phyloP scores from a whole-genome alignment of 78 protist genomes.

The Diacronema lutheri region DNA sequence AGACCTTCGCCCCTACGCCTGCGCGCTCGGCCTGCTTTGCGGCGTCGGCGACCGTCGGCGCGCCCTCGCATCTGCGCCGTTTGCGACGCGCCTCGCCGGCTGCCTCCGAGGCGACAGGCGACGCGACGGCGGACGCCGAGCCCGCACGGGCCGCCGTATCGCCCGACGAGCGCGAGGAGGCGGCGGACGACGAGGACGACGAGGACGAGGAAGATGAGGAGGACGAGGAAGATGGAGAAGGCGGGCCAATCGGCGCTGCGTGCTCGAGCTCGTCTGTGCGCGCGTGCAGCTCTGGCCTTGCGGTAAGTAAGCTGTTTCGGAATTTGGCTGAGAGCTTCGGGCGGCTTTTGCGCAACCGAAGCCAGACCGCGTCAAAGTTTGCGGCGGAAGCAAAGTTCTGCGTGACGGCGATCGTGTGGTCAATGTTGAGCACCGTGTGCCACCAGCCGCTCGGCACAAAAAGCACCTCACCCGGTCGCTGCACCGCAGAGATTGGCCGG shows the following conservation, averaged over 20 bases:
- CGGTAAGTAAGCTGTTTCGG: background rate
- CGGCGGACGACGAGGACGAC: background rate
- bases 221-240: too few relatives aligned
- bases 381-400: background rate
- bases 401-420: background rate
- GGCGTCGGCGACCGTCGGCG: too few relatives aligned
- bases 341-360: too few relatives aligned
- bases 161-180: too few relatives aligned
- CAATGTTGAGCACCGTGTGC: background rate
- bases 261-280: background rate
- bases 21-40: too few relatives aligned
- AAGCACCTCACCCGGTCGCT: background rate
- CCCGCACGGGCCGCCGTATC: too few relatives aligned
- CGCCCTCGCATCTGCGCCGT: too few relatives aligned
- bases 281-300: background rate
- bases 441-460: conserved; percentile 20
- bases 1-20: too few relatives aligned
- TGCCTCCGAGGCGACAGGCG: too few relatives aligned
- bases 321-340: background rate
- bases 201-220: background rate
- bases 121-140: too few relatives aligned
- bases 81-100: too few relatives aligned
- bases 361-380: background rate
- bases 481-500: background rate
- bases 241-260: background rate